phyloP scores from a whole-genome alignment of 164 flowering plant species.

The Brasenia schreberi region DNA sequence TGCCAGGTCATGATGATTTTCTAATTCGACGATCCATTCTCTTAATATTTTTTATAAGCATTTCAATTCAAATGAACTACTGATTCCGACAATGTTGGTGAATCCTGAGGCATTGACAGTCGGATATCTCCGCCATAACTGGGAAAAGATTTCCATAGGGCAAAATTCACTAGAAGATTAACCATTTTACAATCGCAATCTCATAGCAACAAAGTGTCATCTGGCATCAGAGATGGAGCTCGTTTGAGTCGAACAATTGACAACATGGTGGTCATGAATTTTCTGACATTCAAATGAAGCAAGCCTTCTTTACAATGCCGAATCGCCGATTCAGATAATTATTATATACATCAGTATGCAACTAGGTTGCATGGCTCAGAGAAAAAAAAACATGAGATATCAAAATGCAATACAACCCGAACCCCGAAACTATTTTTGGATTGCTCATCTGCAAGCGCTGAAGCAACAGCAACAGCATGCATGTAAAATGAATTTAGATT shows the following conservation, averaged over 20 bases:
- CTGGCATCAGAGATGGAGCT: not conserved
- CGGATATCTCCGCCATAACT: no score
- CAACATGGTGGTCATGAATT: not conserved
- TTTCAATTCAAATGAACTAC: no score
- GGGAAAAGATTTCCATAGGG: no score
- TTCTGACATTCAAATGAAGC: not conserved
- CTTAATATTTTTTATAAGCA: no score
- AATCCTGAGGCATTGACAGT: no score
- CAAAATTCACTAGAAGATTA: no score
- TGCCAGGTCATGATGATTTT: no score
- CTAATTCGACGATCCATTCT: no score
- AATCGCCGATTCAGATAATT: not conserved
- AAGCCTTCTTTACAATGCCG: not conserved
- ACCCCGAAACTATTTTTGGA: not conserved
- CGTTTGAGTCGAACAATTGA: not conserved
- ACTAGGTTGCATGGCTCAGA: not conserved
- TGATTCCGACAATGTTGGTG: no score
- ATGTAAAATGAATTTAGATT: not conserved
- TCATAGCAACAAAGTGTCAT: not conserved
- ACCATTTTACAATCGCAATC: no score
- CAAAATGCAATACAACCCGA: not conserved
- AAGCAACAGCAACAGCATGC: not conserved
- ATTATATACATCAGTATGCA: not conserved
- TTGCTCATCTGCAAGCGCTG: not conserved
- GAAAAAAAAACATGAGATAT: not conserved